phyloP scores from a whole-genome alignment of 2,329 filamentous ascomycete species.

The Cladosporium sp. region DNA sequence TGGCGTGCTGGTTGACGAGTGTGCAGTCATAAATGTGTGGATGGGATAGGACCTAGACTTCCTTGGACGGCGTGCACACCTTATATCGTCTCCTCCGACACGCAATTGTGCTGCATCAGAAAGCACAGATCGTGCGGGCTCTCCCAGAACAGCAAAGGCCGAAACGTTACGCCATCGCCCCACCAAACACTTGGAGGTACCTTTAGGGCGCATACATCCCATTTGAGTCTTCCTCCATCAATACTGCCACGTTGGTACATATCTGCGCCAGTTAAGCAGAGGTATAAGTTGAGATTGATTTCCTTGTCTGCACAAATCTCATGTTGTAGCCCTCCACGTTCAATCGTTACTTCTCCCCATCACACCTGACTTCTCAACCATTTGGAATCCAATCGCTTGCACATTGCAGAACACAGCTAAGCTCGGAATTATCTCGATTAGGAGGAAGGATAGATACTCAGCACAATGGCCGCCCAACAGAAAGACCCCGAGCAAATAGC shows the following conservation, averaged over 20 bases:
- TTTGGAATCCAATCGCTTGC: not conserved
- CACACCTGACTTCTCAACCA: not conserved
- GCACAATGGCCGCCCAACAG: conserved; percentile 27
- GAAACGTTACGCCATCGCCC: not conserved
- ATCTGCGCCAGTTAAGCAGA: not conserved
- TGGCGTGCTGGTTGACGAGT: too few relatives aligned
- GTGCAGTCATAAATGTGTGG: too few relatives aligned
- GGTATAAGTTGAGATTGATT: not conserved
- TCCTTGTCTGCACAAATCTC: not conserved
- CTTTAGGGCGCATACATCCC: not conserved
- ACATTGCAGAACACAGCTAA: not conserved
- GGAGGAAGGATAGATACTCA: not conserved
- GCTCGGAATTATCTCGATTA: too few relatives aligned
- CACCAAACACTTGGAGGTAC: not conserved
- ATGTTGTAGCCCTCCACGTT: not conserved
- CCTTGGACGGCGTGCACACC: not conserved
- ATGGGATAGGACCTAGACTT: too few relatives aligned
- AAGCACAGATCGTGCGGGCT: not conserved
- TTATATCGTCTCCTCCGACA: not conserved
- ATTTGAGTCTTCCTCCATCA: not conserved
- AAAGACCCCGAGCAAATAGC: conserved; percentile 44
- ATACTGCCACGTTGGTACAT: not conserved
- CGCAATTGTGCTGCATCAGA: not conserved
- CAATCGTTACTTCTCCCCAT: not conserved
- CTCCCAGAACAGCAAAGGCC: not conserved